These are phyloP conservation scores for Phaseolus coccineus DNA, from an alignment of 331 rosid genomes.

Conservation along the genomic window DNA sequence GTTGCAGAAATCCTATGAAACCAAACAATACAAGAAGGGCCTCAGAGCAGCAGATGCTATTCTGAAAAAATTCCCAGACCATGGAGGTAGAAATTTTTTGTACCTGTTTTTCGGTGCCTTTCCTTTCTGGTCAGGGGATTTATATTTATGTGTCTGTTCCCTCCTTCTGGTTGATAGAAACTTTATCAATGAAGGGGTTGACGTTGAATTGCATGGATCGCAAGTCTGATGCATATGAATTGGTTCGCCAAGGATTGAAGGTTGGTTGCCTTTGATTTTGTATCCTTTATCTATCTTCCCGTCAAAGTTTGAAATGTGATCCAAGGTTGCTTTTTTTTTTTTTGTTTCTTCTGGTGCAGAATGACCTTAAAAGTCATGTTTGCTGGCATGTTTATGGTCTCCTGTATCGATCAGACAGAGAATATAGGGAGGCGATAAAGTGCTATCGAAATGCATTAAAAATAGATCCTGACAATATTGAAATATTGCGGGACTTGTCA, in stretches of 20 bases:
- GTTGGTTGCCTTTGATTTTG: constrained; percentile 48
- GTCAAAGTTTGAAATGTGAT: constrained; percentile 15
- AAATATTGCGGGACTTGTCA: constrained; percentile 88
- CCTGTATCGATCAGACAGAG: constrained; percentile 97
- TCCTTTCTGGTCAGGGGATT: constrained; percentile 12
- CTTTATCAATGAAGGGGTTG: constrained; percentile 98
- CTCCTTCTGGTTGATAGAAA: constrained; percentile 65
- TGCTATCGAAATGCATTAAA: constrained; percentile 91
- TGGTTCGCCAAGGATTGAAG: constrained; percentile 92
- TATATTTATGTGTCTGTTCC: constrained; percentile 36
- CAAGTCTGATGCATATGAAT: constrained; percentile 93
- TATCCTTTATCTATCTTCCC: constrained; percentile 1
- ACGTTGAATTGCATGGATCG: constrained; percentile 99
- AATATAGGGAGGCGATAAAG: constrained; percentile 95
- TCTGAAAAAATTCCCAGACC: constrained; percentile 88
- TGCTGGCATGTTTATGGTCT: constrained; percentile 99
- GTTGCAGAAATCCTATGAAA: constrained; percentile 93
- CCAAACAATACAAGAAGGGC: constrained; percentile 96
- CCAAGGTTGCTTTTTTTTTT: constrained; percentile 37
- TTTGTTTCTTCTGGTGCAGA: constrained; percentile 62
- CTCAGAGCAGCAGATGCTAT: constrained; percentile 96
- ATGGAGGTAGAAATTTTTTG: constrained; percentile 71
- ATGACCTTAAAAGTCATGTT: constrained; percentile 97
- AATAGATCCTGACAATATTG: constrained; percentile 96
- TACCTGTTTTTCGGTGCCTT: constrained; percentile 14